phyloP scores from a whole-genome alignment of 1,284 basidiomycete genomes.

The Puccinia horiana region DNA sequence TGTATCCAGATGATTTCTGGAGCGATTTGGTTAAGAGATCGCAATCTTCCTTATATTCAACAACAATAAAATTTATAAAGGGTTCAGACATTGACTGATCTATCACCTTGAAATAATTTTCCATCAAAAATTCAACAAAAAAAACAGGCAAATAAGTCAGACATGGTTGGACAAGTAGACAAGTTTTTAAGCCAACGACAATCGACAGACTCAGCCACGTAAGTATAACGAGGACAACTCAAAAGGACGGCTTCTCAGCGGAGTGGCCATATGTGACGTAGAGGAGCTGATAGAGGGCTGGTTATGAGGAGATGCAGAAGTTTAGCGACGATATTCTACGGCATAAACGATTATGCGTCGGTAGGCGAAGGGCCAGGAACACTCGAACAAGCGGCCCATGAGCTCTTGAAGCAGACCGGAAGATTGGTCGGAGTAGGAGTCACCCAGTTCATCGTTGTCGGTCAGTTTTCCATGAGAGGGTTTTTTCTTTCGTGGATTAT shows the following conservation, averaged over 20 bases:
- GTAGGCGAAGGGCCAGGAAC: background rate
- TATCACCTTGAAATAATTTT: no score
- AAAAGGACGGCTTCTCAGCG: background rate
- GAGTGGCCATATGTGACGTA: no score
- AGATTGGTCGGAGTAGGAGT: background rate
- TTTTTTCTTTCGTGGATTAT: no score
- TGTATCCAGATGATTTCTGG: background rate
- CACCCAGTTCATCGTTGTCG: conserved; percentile 3
- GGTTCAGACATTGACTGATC: background rate
- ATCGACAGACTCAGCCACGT: background rate
- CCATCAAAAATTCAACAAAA: no score
- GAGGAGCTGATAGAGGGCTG: no score
- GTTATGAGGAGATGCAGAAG: background rate
- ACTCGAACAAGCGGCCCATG: background rate
- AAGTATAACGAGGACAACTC: background rate
- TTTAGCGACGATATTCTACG: conserved; percentile 34
- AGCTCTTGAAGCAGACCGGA: background rate
- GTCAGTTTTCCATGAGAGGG: no score
- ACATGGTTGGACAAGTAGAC: conserved; percentile 35
- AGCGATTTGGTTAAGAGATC: no score
- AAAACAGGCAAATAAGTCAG: conserved; percentile 1
- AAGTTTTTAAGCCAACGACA: conserved; percentile 1
- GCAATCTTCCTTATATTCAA: background rate
- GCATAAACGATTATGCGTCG: conserved; percentile 28
- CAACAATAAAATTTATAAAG: background rate